Evolutionary conservation across 2,329 filamentous ascomycete genomes (phyloP).

Genomic region (Fusarium annulatum): DNA sequence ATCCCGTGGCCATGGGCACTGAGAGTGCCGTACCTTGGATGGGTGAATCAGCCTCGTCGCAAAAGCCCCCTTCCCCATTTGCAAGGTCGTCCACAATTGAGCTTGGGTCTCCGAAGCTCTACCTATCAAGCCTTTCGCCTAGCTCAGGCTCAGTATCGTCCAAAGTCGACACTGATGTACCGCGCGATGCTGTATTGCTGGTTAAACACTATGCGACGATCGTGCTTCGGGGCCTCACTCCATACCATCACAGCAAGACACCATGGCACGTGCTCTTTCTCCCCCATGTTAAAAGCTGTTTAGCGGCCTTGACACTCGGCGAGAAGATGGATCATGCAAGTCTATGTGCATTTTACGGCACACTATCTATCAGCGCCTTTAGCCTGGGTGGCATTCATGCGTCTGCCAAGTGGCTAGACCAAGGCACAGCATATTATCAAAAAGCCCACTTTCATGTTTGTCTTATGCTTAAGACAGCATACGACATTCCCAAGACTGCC

Average conservation of each 20-base stretch:
- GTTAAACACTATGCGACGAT: conserved; percentile 26
- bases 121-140: accelerated
- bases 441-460: conserved; percentile 6
- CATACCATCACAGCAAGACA: conserved; percentile 34
- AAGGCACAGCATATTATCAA: conserved; percentile 18
- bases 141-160: not conserved
- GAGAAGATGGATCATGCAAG: conserved; percentile 32
- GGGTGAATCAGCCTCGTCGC: accelerated
- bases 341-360: conserved; percentile 29
- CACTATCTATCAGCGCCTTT: conserved; percentile 27
- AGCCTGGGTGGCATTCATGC: conserved; percentile 20
- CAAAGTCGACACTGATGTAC: not conserved
- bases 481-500: conserved; percentile 23
- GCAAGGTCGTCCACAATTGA: not conserved
- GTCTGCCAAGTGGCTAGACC: conserved; percentile 16
- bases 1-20: not conserved
- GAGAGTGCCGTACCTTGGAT: not conserved
- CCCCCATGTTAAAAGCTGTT: conserved; percentile 21
- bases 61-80: not conserved
- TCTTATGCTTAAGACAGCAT: conserved; percentile 19
- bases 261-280: conserved; percentile 32
- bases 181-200: conserved; percentile 18
- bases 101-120: accelerated
- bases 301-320: conserved; percentile 18
- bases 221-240: conserved; percentile 25